A percentile compares a stretch with the other conserved stretches of the same genome.
phyloP scores from a whole-genome alignment of 768 basidiomycete genomes.

The Rhodocollybia butyracea region DNA sequence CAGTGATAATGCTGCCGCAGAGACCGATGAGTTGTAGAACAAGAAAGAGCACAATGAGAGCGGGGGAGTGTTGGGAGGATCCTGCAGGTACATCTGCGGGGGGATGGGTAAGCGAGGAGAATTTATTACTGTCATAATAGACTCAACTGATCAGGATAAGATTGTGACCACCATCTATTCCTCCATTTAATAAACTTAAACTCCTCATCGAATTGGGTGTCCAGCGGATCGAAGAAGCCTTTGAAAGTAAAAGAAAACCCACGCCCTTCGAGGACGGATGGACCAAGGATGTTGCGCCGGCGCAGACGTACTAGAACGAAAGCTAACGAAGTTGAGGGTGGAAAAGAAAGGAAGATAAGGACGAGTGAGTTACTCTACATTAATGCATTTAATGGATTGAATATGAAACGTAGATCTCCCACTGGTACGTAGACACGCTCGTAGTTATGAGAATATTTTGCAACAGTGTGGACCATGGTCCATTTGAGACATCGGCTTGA shows the following conservation, averaged over 20 bases:
- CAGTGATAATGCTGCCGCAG: conserved; percentile 19
- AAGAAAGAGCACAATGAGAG: conserved; percentile 19
- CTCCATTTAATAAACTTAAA: too few relatives aligned
- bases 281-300: not conserved
- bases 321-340: not conserved
- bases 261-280: not conserved
- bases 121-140: too few relatives aligned
- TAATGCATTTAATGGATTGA: too few relatives aligned
- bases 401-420: too few relatives aligned
- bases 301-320: not conserved
- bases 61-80: not conserved
- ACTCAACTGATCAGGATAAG: too few relatives aligned
- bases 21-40: conserved; percentile 22
- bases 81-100: not conserved
- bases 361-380: too few relatives aligned
- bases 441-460: too few relatives aligned
- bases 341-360: not conserved
- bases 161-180: too few relatives aligned
- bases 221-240: not conserved
- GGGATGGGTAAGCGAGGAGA: not conserved
- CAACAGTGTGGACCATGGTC: too few relatives aligned
- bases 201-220: too few relatives aligned
- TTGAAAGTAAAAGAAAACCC: not conserved
- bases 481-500: too few relatives aligned
- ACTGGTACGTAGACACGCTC: too few relatives aligned